phyloP scores from a whole-genome alignment of 768 basidiomycete species.

The Crepidotus variabilis region DNA sequence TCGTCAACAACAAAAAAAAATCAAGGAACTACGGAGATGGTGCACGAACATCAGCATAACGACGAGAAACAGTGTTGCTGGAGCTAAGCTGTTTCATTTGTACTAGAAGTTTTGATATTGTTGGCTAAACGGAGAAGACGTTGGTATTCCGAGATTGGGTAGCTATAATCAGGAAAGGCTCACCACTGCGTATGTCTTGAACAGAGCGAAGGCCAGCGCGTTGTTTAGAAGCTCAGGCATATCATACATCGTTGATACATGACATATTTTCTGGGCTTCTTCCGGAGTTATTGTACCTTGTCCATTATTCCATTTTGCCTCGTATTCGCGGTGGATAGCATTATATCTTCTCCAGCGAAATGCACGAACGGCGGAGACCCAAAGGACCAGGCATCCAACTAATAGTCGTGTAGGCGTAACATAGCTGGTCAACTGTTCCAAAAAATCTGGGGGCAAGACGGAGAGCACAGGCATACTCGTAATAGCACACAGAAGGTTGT shows the following conservation, averaged over 20 bases:
- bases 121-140: conserved; percentile 27
- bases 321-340: conserved; percentile 36
- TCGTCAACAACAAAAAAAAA: neutral
- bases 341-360: conserved; percentile 42
- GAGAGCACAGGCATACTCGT: neutral
- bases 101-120: conserved; percentile 39
- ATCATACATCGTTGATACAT: conserved; percentile 33
- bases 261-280: conserved; percentile 42
- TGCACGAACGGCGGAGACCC: conserved; percentile 28
- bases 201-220: conserved; percentile 43
- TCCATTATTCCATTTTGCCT: conserved; percentile 25
- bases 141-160: neutral
- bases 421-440: neutral
- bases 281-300: conserved; percentile 32
- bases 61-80: conserved; percentile 31
- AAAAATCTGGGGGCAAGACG: neutral
- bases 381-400: conserved; percentile 12
- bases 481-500: neutral
- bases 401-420: neutral
- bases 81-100: conserved; percentile 38
- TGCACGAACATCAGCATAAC: conserved; percentile 46
- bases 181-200: conserved; percentile 51
- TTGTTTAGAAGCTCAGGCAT: conserved; percentile 42
- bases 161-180: conserved; percentile 11
- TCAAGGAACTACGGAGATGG: neutral